Conservation (phyloP, 768 basidiomycete species). For the Daedaleopsis nitida region DNA sequence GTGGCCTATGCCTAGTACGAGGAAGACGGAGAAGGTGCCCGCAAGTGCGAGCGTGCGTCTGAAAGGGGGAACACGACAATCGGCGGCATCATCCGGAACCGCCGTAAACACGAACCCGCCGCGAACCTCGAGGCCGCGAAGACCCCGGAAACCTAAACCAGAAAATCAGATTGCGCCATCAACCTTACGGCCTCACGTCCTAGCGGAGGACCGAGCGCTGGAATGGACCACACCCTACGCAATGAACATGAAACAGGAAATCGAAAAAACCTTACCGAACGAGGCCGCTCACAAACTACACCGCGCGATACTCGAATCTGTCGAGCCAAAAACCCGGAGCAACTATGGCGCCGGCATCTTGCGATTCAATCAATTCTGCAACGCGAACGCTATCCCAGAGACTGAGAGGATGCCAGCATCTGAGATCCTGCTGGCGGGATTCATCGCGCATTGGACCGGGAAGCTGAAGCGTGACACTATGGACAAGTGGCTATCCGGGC, state of each 20-base stretch:
- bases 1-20: background rate
- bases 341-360: slow-evolving; percentile 37
- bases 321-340: background rate
- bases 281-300: background rate
- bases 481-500: slow-evolving; percentile 37
- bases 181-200: background rate
- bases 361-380: slow-evolving; percentile 40
- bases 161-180: background rate
- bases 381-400: slow-evolving; percentile 35
- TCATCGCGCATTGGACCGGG: slow-evolving; percentile 23
- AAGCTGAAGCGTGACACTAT: slow-evolving; percentile 23
- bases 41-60: background rate
- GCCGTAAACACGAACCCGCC: background rate
- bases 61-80: background rate
- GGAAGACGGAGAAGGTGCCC: background rate
- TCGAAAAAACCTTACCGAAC: too few relatives aligned
- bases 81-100: background rate
- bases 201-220: background rate
- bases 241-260: too few relatives aligned
- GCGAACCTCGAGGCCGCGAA: background rate
- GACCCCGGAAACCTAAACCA: background rate
- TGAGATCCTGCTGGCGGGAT: slow-evolving; percentile 31
- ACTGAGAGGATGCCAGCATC: slow-evolving; percentile 32
- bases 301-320: background rate
- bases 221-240: background rate